Evolutionary conservation across 2,329 filamentous ascomycete genomes (phyloP), one percentile per base, ranked within the genome.

Genomic region (Paecilomyces dactylethromorphus): DNA sequence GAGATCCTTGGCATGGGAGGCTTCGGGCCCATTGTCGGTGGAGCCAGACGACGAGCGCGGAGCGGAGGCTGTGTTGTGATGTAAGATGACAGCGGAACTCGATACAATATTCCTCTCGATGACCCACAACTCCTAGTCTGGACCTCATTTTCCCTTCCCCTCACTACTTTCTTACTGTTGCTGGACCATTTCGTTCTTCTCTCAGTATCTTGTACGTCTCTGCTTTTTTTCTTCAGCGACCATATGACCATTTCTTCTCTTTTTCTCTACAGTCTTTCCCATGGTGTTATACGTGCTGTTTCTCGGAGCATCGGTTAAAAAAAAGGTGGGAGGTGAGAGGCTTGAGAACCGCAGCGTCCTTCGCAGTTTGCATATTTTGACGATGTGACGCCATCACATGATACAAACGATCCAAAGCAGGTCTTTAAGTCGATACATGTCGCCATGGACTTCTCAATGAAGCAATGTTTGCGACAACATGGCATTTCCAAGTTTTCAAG

Each of bases 21-120:
- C 15, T 57, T 73, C 26, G 69, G 69, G 21, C 65, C 66, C n/a
- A 76, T 78, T 6, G 39, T 45, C 15, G 39, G 39, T 15, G 78
- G 76, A 22, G 79, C 76, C 3, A 79, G 83, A 26, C 81, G 86
- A 39, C 81, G 86, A 60, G 87, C 87, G 15, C 81, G 87, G 65
- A 89, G 87, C 39, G 79, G 85, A 56, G 73, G 84, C 62, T 89
- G 87, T 71, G 68, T 74, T 51, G 78, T 90, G 58, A 90, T 90
- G 87, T 90, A 77, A 85, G 33, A 50, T 5, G 49, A 45, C 15
- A 7, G 39, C 39, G 15, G 39, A 45, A 18, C 18, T 18, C 39
- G 3, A n/a, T 45, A 21, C 8, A 18, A 45, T 45, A 45, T 45
- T 45, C 15, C 7, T 10, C n/a, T 45, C 32, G 32, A 45, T 45